Percentiles rank a stretch among this genome's conserved stretches.
phyloP scores from a whole-genome alignment of 2,329 filamentous ascomycete genomes.

The Penicillium freii region DNA sequence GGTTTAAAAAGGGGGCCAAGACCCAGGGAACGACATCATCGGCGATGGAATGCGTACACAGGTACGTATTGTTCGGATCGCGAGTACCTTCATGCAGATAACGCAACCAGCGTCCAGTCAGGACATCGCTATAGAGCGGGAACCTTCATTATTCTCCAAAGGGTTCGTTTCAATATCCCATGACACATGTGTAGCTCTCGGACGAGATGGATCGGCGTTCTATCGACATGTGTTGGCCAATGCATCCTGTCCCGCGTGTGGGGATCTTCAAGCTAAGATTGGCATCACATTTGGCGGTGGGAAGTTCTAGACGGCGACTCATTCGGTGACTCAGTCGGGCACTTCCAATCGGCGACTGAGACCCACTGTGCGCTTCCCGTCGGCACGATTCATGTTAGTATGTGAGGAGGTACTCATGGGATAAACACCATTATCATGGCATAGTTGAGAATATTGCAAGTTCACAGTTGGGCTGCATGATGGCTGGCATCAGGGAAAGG shows the following conservation, averaged over 20 bases:
- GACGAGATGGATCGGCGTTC: slow-evolving; percentile 5
- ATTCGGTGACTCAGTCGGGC: not conserved
- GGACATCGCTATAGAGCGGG: slow-evolving; percentile 13
- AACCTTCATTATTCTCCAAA: not conserved
- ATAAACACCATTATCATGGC: not conserved
- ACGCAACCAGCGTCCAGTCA: slow-evolving; percentile 26
- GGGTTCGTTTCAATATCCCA: not conserved
- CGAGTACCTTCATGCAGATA: slow-evolving; percentile 17
- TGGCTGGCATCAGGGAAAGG: not conserved
- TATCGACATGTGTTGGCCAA: not conserved
- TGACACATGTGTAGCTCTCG: slow-evolving; percentile 9
- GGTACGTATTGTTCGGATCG: no score
- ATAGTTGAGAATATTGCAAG: not conserved
- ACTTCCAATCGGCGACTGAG: slow-evolving; percentile 6
- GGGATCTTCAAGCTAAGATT: not conserved
- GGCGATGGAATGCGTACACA: slow-evolving; percentile 11
- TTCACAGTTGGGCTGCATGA: not conserved
- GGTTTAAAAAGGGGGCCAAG: slow-evolving; percentile 17
- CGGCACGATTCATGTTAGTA: slow-evolving; percentile 18
- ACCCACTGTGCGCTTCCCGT: slow-evolving; percentile 31
- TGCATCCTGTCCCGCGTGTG: not conserved
- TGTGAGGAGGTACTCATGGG: not conserved
- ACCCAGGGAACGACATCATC: slow-evolving; percentile 11
- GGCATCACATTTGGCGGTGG: not conserved
- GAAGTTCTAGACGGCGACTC: not conserved